Evolutionary conservation across 805 yeast species (phyloP), one percentile per base, ranked within the genome.

Genomic region (Cyberlindnera xishuangbannaensis): DNA sequence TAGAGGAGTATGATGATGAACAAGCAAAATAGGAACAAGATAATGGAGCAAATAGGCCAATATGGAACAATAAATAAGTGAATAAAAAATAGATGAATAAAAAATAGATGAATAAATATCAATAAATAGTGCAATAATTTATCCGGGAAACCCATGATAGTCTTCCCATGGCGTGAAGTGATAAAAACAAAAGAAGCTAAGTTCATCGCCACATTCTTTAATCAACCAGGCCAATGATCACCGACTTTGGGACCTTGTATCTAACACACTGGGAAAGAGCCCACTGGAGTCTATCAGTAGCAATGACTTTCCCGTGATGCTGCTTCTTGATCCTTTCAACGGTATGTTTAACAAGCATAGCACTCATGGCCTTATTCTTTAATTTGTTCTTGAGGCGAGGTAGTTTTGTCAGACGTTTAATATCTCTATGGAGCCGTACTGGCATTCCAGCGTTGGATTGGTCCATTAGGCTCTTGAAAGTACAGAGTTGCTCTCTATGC

Each of bases 241-340:
- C 36, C 5, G 30, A 25, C 29, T 33, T 31, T 9, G 41, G 37
- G 6, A 41, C 45, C 6, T 30, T 32, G 15, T 35, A 37, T 19
- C 15, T 23, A 15, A 20, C 20, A 28, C 45, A 41, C 15, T 41
- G 39, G 2, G 34, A 17, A 8, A 34, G 14, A 9, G 40, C 45
- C 37, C 39, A 41, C n/a, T 27, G 27, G 34, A 41, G 18, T 13
- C 45, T 23, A 5, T 37, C 39, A 5, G 40, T 41, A 15, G 23
- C 31, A 9, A 37, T 25, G 10, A 35, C 22, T 5, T 22, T 6
- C 2, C 40, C 41, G 6, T 20, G 14, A 18, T 33, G 31, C 5
- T 33, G 32, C 15, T 18, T 27, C 16, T 23, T 29, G 24, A 32
- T 37, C 7, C 41, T 21, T 13, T 30, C 25, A 4, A 37, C 27